Base-by-base conservation (phyloP, 495 filamentous ascomycete species). In the Margaritispora aquatica region DNA sequence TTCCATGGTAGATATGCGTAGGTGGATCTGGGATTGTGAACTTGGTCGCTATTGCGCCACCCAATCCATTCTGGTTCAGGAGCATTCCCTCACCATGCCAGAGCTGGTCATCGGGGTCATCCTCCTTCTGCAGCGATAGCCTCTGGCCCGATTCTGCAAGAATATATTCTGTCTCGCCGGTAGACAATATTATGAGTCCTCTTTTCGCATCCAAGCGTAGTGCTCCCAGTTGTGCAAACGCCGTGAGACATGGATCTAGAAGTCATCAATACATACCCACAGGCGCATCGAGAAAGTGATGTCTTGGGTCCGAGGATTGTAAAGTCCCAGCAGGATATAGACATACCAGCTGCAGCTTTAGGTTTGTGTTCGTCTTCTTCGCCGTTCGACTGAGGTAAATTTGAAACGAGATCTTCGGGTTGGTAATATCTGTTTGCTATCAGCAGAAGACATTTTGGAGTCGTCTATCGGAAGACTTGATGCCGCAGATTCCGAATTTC, bases 181-280 rank as follows among this genome's bases (percentile, higher is more conserved):
- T 69, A 57, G 74, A 67, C n/a, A 79, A 66, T 15, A 70, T 72
- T 4, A 79, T 64, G 21, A 78, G 65, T 8, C 67, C 70, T 9
- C 75, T 66, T 27, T 69, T 68, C 34, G 64, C 67, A 52, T 70
- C 57, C 38, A 78, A 63, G 1, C 74, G 70, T 19, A 73, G 63
- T 21, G 71, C 70, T 22, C 70, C 75, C 9, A 78, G 68, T 51
- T 79, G 75, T 5, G 69, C 69, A 56, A 76, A 75, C 17, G 75
- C 73, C 11, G 74, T 75, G 17, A 79, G 66, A 13, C 63, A 66
- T n/a, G 71, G 65, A 60, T 79, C 76, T n/a, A n/a, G n/a, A n/a
- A n/a, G n/a, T n/a, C n/a, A n/a, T n/a, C n/a, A n/a, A n/a, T n/a
- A n/a, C n/a, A n/a, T n/a, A n/a, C n/a, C n/a, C n/a, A n/a, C n/a